phyloP scores from a whole-genome alignment of 352 stramenopile genomes.

The Phytophthora crassamura region DNA sequence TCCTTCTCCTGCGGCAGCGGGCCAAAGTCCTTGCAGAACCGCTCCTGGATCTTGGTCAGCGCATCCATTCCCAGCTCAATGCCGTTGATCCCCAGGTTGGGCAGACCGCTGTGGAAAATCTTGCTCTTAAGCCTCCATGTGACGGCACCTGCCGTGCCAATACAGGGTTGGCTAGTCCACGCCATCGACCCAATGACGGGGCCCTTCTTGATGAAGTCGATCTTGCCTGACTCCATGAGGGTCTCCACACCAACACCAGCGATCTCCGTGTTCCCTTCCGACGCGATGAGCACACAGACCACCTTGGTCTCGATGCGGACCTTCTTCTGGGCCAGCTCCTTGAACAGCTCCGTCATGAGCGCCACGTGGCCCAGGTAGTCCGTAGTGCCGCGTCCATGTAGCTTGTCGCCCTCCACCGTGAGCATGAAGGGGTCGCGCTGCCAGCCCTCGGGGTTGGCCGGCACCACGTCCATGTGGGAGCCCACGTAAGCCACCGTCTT shows the following conservation, averaged over 20 bases:
- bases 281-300: constrained; percentile 90
- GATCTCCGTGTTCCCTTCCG: constrained; percentile 81
- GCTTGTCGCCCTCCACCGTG: constrained; percentile 88
- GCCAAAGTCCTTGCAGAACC: constrained; percentile 92
- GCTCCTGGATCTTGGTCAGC: constrained; percentile 80
- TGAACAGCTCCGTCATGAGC: constrained; percentile 86
- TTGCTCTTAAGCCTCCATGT: constrained; percentile 92
- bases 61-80: constrained; percentile 90
- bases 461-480: constrained; percentile 93
- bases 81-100: constrained; percentile 89
- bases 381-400: constrained; percentile 92
- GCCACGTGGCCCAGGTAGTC: constrained; percentile 93
- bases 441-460: constrained; percentile 90
- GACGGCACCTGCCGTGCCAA: constrained; percentile 84
- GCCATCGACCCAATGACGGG: constrained; percentile 91
- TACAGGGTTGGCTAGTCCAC: constrained; percentile 91
- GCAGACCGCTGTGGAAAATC: constrained; percentile 91
- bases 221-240: constrained; percentile 84
- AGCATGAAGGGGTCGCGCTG: constrained; percentile 89
- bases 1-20: constrained; percentile 74
- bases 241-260: constrained; percentile 86
- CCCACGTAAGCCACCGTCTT: constrained; percentile 89
- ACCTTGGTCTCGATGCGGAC: constrained; percentile 73
- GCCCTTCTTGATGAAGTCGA: constrained; percentile 93
- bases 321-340: constrained; percentile 72